Evolutionary conservation across 345 rosid species (phyloP).

Genomic region (Boechera divaricarpa): DNA sequence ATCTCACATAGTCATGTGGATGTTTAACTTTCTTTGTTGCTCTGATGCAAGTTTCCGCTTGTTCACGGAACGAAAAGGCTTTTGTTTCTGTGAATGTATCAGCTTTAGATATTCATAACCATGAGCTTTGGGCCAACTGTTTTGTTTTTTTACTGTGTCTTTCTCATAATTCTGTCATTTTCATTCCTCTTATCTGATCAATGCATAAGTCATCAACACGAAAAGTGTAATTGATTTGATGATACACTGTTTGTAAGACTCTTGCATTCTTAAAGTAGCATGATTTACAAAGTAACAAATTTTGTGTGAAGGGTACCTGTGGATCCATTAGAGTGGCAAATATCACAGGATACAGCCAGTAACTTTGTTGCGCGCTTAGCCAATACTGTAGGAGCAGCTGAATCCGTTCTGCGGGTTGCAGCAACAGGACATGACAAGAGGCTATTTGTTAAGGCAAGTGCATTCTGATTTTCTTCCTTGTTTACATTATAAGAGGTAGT

Average conservation of each 20-base stretch:
- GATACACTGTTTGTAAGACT: conserved; percentile 5
- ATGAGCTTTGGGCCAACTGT: background rate
- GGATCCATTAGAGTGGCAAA: conserved; percentile 98
- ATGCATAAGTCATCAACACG: background rate
- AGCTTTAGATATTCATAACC: background rate
- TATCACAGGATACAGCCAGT: conserved; percentile 87
- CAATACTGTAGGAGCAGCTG: conserved; percentile 91
- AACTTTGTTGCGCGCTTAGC: conserved; percentile 78
- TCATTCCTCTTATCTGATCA: background rate
- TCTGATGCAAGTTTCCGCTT: background rate
- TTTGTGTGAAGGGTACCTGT: conserved; percentile 70
- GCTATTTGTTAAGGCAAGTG: conserved; percentile 70
- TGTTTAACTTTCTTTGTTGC: background rate
- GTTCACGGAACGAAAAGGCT: background rate
- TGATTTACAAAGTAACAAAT: conserved; percentile 6
- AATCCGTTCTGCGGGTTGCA: conserved; percentile 93
- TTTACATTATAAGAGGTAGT: conserved; percentile 6
- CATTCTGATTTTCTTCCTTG: background rate
- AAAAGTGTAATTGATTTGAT: conserved; percentile 1
- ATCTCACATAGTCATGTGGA: background rate
- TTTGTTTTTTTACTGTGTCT: conserved; percentile 1
- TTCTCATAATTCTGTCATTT: background rate
- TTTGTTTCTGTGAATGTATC: conserved; percentile 11
- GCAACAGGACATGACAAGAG: conserved; percentile 95
- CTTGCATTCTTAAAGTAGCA: background rate